Evolutionary conservation across 345 rosid genomes (phyloP).

Genomic region (thale cress (Arabidopsis thaliana)): TAIR10.1 NC_003070.9:9268001-9268500

Average conservation of each 20-base stretch:
- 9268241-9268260: neutral
- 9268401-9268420: too few relatives aligned
- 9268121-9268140: conserved; percentile 28
- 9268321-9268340: neutral
- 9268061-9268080: conserved; percentile 41
- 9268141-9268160: conserved; percentile 22
- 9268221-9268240: conserved; percentile 8
- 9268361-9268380: neutral
- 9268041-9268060: conserved; percentile 42
- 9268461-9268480: neutral
- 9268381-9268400: neutral
- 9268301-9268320: neutral
- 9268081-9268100: conserved; percentile 44
- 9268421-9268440: neutral
- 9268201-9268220: neutral
- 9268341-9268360: neutral
- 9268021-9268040: conserved; percentile 42
- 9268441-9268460: neutral
- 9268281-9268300: neutral
- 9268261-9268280: neutral
- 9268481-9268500: neutral
- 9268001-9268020: conserved; percentile 34
- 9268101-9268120: conserved; percentile 44
- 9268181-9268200: neutral
- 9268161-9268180: neutral